Percentiles rank a stretch among this genome's conserved stretches.
These are phyloP conservation scores for Aureoboletus auriporus DNA, from an alignment of 768 basidiomycete genomes.

Conservation along the genomic window DNA sequence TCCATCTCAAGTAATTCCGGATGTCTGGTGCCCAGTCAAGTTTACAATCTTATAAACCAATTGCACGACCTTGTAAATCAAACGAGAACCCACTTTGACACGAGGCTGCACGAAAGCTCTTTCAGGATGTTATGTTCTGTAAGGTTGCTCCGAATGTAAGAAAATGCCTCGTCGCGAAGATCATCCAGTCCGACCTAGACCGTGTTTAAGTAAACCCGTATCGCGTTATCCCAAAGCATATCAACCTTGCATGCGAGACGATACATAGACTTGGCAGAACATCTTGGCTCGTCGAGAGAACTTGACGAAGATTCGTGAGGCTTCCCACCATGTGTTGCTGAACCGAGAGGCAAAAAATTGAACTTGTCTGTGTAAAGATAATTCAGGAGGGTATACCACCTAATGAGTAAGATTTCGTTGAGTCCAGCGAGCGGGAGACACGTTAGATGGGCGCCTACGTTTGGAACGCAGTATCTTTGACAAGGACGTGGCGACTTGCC, in stretches of 20 bases:
- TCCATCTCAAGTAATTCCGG: slow-evolving; percentile 17
- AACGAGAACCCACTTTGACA: slow-evolving; percentile 10
- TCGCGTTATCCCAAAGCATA: neutral
- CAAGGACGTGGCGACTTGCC: slow-evolving; percentile 22
- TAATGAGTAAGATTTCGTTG: slow-evolving; percentile 4
- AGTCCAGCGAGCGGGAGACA: neutral
- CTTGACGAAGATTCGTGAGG: slow-evolving; percentile 1
- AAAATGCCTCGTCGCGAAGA: slow-evolving; percentile 14
- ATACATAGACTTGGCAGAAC: slow-evolving; percentile 46
- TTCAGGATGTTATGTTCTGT: slow-evolving; percentile 20
- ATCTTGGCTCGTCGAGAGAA: slow-evolving; percentile 13
- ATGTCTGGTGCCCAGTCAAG: neutral
- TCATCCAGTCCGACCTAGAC: slow-evolving; percentile 18
- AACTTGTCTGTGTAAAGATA: slow-evolving; percentile 37
- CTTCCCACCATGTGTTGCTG: slow-evolving; percentile 1
- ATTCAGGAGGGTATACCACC: slow-evolving; percentile 37
- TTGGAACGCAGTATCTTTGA: slow-evolving; percentile 27
- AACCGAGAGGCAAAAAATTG: slow-evolving; percentile 29
- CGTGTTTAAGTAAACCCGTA: neutral
- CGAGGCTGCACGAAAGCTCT: slow-evolving; percentile 19
- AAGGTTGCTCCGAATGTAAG: slow-evolving; percentile 13
- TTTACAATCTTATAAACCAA: no score
- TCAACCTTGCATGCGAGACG: slow-evolving; percentile 38
- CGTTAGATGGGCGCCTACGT: slow-evolving; percentile 14
- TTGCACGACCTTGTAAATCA: no score